Percentiles rank a stretch among this genome's conserved stretches.
Conservation (phyloP, 495 filamentous ascomycete genomes). For the Bryoglossum gracile region DNA sequence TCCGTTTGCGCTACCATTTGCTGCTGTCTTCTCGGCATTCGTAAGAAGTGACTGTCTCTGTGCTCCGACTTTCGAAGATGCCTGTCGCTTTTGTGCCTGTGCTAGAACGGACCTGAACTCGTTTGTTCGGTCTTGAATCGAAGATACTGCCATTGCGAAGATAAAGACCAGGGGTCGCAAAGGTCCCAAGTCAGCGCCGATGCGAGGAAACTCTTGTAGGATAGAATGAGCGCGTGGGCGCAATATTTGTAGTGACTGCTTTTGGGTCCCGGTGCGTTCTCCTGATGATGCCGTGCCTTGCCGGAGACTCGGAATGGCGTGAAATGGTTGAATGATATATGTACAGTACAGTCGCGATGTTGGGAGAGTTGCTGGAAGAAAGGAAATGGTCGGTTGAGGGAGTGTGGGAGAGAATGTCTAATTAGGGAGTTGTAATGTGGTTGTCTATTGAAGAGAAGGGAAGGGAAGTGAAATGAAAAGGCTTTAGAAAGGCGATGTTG, state of each 20-base stretch:
- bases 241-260: background rate
- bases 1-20: conserved; percentile 50
- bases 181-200: too few species aligned
- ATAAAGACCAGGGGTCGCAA: background rate
- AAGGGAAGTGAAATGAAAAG: too few species aligned
- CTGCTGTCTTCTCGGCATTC: conserved; percentile 60
- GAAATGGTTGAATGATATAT: background rate
- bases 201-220: too few species aligned
- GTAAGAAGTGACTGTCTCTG: conserved; percentile 78
- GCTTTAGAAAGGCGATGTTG: too few species aligned
- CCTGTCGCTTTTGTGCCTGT: conserved; percentile 70
- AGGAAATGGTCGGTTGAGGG: conserved; percentile 9
- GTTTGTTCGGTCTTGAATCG: conserved; percentile 92
- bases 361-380: background rate
- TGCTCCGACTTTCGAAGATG: conserved; percentile 59
- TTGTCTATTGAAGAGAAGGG: conserved; percentile 8
- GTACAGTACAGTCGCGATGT: background rate
- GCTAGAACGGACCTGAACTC: conserved; percentile 88
- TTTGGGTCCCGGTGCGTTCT: background rate
- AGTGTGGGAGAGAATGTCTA: conserved; percentile 14
- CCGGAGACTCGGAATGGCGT: conserved; percentile 8
- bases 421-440: conserved; percentile 9
- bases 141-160: conserved; percentile 44
- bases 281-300: background rate
- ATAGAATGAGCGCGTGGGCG: too few species aligned